Percentiles rank a stretch among this genome's conserved stretches.
phyloP scores from a whole-genome alignment of 2,329 filamentous ascomycete species.

The Colletotrichum gloeosporioides region DNA sequence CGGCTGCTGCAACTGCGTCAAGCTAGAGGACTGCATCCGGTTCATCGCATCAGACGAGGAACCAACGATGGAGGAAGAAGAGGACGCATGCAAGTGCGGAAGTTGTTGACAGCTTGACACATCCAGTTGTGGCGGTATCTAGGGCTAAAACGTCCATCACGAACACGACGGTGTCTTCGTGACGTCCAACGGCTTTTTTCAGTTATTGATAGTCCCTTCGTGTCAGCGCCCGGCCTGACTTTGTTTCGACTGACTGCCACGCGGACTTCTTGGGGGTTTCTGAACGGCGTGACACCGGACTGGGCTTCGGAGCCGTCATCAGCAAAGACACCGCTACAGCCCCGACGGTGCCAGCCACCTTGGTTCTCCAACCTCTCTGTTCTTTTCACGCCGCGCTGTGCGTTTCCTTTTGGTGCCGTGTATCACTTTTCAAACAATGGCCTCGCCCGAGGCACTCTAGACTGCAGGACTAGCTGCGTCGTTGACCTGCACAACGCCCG shows the following conservation, averaged over 20 bases:
- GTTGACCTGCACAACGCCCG: neutral
- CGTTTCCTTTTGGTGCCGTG: neutral
- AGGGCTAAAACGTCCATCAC: neutral
- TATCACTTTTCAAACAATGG: constrained; percentile 6
- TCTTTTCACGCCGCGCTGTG: neutral
- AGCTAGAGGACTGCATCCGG: neutral
- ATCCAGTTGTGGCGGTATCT: neutral
- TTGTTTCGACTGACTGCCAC: neutral
- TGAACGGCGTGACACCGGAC: neutral
- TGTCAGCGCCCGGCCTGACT: neutral
- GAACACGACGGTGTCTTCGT: neutral
- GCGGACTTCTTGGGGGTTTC: neutral
- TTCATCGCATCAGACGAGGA: neutral
- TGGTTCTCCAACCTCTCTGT: neutral
- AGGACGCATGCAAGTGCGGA: neutral
- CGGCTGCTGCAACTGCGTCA: neutral
- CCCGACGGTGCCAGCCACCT: constrained; percentile 7
- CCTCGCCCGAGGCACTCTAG: neutral
- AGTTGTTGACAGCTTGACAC: constrained; percentile 1
- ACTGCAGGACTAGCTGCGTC: constrained; percentile 15
- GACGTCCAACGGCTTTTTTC: neutral
- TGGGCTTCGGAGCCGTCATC: constrained; percentile 2
- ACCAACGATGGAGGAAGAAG: neutral
- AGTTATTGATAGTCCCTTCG: neutral
- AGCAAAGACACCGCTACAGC: neutral